Conservation (phyloP, 2,329 filamentous ascomycete species). For the Arthrobotrys sphaeroides region DNA sequence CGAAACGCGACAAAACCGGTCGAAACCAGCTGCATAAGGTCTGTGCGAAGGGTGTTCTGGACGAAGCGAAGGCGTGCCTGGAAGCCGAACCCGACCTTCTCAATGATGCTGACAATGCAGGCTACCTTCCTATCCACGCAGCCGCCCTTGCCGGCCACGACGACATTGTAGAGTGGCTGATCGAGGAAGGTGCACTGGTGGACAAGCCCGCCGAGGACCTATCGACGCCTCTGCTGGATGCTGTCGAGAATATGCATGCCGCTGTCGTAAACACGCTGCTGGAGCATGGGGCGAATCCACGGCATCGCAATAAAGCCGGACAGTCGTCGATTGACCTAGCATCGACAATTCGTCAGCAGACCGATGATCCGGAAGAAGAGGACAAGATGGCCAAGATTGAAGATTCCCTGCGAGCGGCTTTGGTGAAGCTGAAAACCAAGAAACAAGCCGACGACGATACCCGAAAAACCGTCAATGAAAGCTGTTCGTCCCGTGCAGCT, state of each 20-base stretch:
- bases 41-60: constrained; percentile 84
- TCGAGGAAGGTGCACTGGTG: constrained; percentile 83
- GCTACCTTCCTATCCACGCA: constrained; percentile 95
- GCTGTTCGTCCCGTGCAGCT: constrained; percentile 57
- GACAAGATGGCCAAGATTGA: constrained; percentile 72
- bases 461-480: constrained; percentile 55
- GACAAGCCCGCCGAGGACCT: constrained; percentile 82
- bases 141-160: constrained; percentile 86
- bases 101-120: constrained; percentile 89
- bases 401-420: constrained; percentile 71
- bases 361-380: constrained; percentile 76
- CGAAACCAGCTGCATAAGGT: constrained; percentile 90
- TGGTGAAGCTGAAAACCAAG: constrained; percentile 55
- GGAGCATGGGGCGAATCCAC: constrained; percentile 89
- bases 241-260: constrained; percentile 92
- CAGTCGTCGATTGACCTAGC: constrained; percentile 90
- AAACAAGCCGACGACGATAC: constrained; percentile 57
- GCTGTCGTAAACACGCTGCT: constrained; percentile 86
- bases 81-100: constrained; percentile 85
- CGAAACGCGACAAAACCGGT: constrained; percentile 89
- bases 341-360: constrained; percentile 60
- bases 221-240: constrained; percentile 93
- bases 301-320: constrained; percentile 88
- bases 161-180: constrained; percentile 85
- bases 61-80: constrained; percentile 77